Conservation (phyloP, 148 eudicot genomes). For the Pharnaceum exiguum region DNA sequence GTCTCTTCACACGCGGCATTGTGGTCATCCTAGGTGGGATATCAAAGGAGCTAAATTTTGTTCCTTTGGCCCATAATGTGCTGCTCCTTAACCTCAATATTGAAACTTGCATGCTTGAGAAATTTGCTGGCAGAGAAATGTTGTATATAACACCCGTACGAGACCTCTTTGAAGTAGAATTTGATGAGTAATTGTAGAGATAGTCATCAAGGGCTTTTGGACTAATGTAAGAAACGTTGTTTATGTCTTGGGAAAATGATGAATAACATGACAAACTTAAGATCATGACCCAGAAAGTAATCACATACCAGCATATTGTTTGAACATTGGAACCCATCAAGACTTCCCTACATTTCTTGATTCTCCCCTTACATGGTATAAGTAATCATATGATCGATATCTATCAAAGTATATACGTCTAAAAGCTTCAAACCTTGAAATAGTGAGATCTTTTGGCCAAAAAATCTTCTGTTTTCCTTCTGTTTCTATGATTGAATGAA, state of each 20-base stretch:
- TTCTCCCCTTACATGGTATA: too few relatives aligned
- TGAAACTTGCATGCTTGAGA: constrained; percentile 46
- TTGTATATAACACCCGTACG: constrained; percentile 51
- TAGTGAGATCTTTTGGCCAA: neutral
- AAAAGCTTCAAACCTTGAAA: neutral
- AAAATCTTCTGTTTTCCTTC: neutral
- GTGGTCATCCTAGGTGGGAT: constrained; percentile 48
- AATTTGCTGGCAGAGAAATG: constrained; percentile 53
- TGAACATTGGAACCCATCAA: constrained; percentile 52
- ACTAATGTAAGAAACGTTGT: neutral
- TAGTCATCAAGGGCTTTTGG: constrained; percentile 34
- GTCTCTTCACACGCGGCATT: constrained; percentile 40
- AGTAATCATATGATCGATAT: too few relatives aligned
- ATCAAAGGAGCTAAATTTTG: constrained; percentile 35
- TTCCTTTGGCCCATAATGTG: constrained; percentile 41
- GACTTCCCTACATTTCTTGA: constrained; percentile 22
- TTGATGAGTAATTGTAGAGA: constrained; percentile 29
- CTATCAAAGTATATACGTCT: too few relatives aligned
- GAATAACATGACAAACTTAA: constrained; percentile 11
- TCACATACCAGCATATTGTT: constrained; percentile 19
- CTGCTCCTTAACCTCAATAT: constrained; percentile 39
- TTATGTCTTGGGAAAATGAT: constrained; percentile 8
- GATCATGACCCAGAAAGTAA: constrained; percentile 24
- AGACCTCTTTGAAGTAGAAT: constrained; percentile 8
- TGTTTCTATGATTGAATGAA: neutral